Evolutionary conservation across 192 early-diverging fungal genomes (phyloP), one percentile per base, ranked within the genome.

Genomic region (Mortierella hygrophila): DNA sequence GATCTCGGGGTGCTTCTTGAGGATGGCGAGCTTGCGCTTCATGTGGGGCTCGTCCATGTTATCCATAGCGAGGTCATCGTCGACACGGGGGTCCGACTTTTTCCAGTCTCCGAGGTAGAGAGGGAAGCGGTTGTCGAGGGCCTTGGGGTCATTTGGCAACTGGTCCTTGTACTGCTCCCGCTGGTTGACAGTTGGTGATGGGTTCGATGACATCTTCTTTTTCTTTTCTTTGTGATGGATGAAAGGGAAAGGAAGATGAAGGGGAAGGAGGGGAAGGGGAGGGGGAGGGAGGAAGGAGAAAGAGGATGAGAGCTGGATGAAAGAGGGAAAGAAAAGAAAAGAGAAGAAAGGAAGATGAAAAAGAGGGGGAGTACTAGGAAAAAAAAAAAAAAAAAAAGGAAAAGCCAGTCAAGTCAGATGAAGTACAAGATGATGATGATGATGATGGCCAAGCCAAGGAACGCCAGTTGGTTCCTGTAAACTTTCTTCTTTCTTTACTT

Each of bases 31-130:
- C 90, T 96, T 96, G 79, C 98, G 94, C 89, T 96, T 96, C 88
- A 94, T 91, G 88, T 99, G 98, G 42, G 98, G 98, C 90, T 99
- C 98, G 89, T 99, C 98, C 89, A 95, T 90, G 89, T 96, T 92
- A 89, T 97, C 96, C 80, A 90, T 93, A 69, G 96, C 95, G 78
- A 96, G 91, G 75, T 94, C 93, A 82, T 95, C 91, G 81, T 96
- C 93, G 16, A 91, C 76, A 20, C 91, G 84, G 2, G 96, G 95
- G 40, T 96, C 92, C 10, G 96, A 97, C 68, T 94, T 94, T 78
- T 93, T 90, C 96, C 96, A 97, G 77, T 94, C 92, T 54, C 96
- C 96, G 9, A 96, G 89, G 82, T 96, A 97, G 54, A 93, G 83
- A 2, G 96, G 96, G 77, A 94, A 93, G 16, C 96, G 92, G 77